Evolutionary conservation across 371 early-diverging fungal genomes (phyloP).

Genomic region (Umbelopsis sp.): DNA sequence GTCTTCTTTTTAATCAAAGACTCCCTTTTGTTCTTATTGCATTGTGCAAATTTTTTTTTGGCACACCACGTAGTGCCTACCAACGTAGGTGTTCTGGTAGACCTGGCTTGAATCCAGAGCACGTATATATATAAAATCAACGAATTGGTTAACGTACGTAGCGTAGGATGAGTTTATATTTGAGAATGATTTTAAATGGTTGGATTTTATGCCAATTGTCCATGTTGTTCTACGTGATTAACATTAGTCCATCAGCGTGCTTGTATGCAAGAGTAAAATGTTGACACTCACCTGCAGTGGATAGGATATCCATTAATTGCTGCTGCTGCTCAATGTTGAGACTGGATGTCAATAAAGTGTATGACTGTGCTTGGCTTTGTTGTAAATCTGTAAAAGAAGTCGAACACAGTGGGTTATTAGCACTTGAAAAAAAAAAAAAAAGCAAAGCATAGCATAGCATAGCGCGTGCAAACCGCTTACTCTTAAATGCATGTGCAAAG

Average conservation of each 20-base stretch:
- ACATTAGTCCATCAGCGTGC: background rate
- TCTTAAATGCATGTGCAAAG: slow-evolving; percentile 62
- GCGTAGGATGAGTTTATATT: no score
- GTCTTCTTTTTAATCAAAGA: no score
- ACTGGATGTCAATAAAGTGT: slow-evolving; percentile 1
- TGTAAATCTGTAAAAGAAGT: background rate
- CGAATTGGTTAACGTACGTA: no score
- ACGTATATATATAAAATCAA: no score
- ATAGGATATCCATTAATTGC: background rate
- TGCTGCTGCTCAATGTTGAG: slow-evolving; percentile 7
- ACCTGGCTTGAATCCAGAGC: no score
- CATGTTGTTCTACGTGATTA: background rate
- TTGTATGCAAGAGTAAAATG: no score
- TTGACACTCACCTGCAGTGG: slow-evolving; percentile 3
- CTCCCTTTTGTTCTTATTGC: no score
- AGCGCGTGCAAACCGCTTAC: slow-evolving; percentile 18
- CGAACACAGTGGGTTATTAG: background rate
- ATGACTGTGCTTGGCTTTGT: slow-evolving; percentile 1
- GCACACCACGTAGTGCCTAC: no score
- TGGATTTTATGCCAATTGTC: slow-evolving; percentile 2
- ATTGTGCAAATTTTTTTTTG: no score
- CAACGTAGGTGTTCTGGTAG: no score
- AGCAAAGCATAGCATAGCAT: no score
- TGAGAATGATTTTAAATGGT: background rate
- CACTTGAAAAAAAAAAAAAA: background rate